Base-by-base conservation (phyloP, 495 filamentous ascomycete genomes). In the Penicillium lagena region DNA sequence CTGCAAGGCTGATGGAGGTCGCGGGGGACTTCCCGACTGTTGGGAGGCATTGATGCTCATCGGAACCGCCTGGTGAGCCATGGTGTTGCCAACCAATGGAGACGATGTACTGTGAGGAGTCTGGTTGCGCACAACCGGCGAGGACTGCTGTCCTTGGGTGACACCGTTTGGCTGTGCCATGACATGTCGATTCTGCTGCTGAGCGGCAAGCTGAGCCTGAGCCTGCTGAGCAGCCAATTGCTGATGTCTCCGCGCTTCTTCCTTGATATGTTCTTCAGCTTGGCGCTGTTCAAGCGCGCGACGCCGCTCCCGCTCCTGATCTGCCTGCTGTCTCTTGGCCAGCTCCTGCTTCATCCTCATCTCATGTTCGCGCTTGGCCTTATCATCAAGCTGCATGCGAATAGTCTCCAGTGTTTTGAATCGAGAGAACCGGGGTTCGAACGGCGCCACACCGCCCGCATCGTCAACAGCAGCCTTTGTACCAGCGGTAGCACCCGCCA, bases 381-480 rank as follows among this genome's bases (percentile, higher is more conserved):
- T 82, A 55, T 94, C 89, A 45, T 83, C 82, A 39, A 86, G 83
- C 42, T 84, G 78, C 47, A 77, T 73, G 51, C 83, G 86, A 55
- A 99, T 95, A 32, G 86, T 83, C 32, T 87, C 87, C 17, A 99
- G 75, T 1, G 86, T 76, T 68, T 96, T 96, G 70, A 95, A 96
- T 10, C 84, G 75, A 42, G 91, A 89, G 60, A 97, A 97, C 6
- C 83, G 77, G 36, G 89, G 87, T 53, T 95, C 86, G 55, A 91
- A 95, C 14, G 82, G 65, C 7, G 77, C 70, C 2, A 78, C 72
- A 38, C 79, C 83, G 29, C 81, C 76, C 39, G 84, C 79, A n/a
- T 82, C 88, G 54, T 94, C 88, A 10, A 80, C 82, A 43, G 80
- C 71, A 39, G 84, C 77, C 47, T 81, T 85, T 1, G 74, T 71